Percentiles rank a stretch among this genome's conserved stretches.
Conservation (phyloP, 352 stramenopile genomes). For the Pythium insidiosum region DNA sequence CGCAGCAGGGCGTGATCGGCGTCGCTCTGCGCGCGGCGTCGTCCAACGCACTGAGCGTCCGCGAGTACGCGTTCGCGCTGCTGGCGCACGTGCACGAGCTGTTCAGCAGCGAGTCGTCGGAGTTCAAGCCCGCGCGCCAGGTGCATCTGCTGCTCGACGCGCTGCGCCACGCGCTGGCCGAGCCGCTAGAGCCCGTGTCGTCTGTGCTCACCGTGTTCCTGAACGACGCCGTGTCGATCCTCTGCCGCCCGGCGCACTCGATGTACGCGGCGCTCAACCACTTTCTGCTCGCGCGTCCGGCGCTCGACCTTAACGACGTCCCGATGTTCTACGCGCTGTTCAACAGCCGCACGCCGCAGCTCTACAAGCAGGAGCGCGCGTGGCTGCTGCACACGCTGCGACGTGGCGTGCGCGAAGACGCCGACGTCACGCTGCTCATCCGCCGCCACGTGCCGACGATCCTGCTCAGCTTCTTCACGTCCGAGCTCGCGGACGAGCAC, state of each 20-base stretch:
- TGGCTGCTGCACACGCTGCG: slow-evolving; percentile 77
- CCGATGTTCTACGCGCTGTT: slow-evolving; percentile 88
- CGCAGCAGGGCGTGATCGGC: slow-evolving; percentile 67
- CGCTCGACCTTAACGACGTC: slow-evolving; percentile 72
- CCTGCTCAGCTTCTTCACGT: slow-evolving; percentile 74
- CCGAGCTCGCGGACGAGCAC: slow-evolving; percentile 67
- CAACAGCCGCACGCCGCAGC: slow-evolving; percentile 62
- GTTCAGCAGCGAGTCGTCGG: slow-evolving; percentile 40
- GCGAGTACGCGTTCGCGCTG: slow-evolving; percentile 65
- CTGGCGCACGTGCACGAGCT: slow-evolving; percentile 68
- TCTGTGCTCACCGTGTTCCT: slow-evolving; percentile 79
- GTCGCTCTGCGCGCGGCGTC: slow-evolving; percentile 67
- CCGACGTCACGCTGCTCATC: slow-evolving; percentile 59
- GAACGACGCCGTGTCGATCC: slow-evolving; percentile 65
- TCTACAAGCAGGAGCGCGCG: slow-evolving; percentile 73
- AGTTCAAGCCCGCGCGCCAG: slow-evolving; percentile 72
- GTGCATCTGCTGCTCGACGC: slow-evolving; percentile 75
- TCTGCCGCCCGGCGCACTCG: slow-evolving; percentile 54
- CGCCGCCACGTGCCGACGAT: slow-evolving; percentile 77
- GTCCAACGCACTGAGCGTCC: slow-evolving; percentile 41
- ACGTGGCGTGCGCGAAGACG: slow-evolving; percentile 53
- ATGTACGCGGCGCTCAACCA: slow-evolving; percentile 80
- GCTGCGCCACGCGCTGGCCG: slow-evolving; percentile 52
- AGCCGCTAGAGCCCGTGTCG: slow-evolving; percentile 46
- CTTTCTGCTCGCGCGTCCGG: slow-evolving; percentile 71